These are phyloP conservation scores for Schizosaccharomyces osmophilus DNA, from an alignment of 805 yeast genomes.

Conservation along the genomic window DNA sequence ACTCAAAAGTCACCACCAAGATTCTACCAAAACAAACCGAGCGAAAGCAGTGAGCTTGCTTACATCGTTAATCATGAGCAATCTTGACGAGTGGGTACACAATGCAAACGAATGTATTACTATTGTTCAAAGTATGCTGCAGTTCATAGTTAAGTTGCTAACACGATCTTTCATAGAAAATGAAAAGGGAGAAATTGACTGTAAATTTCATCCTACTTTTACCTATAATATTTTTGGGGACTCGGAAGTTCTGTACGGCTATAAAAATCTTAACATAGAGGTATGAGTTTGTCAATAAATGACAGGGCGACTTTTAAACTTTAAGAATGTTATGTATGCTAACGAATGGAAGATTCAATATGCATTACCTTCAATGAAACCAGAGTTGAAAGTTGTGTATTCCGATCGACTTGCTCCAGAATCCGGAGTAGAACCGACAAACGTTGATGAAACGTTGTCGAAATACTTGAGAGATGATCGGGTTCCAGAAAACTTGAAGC, in stretches of 20 bases:
- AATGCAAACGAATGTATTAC: neutral
- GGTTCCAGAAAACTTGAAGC: neutral
- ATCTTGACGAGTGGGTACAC: neutral
- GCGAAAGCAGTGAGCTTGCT: neutral
- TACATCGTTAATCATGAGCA: neutral
- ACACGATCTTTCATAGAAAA: neutral
- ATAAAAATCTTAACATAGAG: slow-evolving; percentile 20
- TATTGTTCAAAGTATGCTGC: neutral
- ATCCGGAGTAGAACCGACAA: neutral
- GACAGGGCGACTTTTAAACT: neutral
- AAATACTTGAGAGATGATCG: neutral
- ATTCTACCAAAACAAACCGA: too few relatives aligned
- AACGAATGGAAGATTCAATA: neutral
- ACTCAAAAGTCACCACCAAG: too few relatives aligned
- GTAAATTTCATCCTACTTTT: slow-evolving; percentile 41
- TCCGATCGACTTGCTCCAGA: neutral
- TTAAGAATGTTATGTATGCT: neutral
- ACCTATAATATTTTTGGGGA: slow-evolving; percentile 91
- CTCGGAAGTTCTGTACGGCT: slow-evolving; percentile 71
- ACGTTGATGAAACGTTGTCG: neutral
- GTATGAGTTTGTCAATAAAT: neutral
- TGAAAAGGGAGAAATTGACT: neutral
- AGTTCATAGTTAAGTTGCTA: neutral
- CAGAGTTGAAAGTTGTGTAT: neutral
- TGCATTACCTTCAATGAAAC: neutral